Evolutionary conservation across 345 rosid species (phyloP), one percentile per base, ranked within the genome.

Genomic region (Citrus cavaleriei): DNA sequence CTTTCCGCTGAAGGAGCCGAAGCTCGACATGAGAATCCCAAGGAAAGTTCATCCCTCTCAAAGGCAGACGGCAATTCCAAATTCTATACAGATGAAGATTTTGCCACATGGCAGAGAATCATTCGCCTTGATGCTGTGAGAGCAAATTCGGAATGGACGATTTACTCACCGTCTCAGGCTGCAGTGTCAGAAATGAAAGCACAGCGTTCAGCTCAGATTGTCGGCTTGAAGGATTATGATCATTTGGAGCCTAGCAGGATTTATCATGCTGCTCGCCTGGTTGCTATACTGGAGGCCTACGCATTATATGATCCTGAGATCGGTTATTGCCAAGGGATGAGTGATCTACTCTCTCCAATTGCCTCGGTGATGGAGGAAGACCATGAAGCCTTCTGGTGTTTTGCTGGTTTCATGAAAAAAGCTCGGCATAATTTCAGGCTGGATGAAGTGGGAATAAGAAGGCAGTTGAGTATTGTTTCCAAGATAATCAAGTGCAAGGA

Each of bases 281-380:
- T 93, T 2, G 88, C 92, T 9, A 92, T 95, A 81, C 95, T 95
- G 2, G 98, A 95, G 82, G 99, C 99, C 67, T 95, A 93, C 58
- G 95, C 99, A 37, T 77, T 95, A 22, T 89, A 88, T 12, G 99
- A 95, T 85, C 92, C 92, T 7, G 93, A 90, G 76, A 91, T 90
- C 46, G 95, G 95, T 64, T 91, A 91, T 81, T 95, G 99, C 83
- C 99, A 95, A 83, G 99, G 99, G 76, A 95, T 95, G 99, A 95
- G 98, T 10, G 99, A 95, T 83, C 83, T 95, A 64, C 93, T 95
- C 51, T 91, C 97, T 63, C 99, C 99, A 5, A 75, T 95, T 35
- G 78, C 92, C 59, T 84, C 93, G 5, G 96, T 93, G 82, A 74
- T 93, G n/a, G 95, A 89, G 82, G 95, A 93, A 18, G 96, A 93